Percentiles rank a stretch among this genome's conserved stretches.
These are phyloP conservation scores for Cladophialophora exuberans DNA, from an alignment of 2,329 filamentous ascomycete species.

Conservation along the genomic window DNA sequence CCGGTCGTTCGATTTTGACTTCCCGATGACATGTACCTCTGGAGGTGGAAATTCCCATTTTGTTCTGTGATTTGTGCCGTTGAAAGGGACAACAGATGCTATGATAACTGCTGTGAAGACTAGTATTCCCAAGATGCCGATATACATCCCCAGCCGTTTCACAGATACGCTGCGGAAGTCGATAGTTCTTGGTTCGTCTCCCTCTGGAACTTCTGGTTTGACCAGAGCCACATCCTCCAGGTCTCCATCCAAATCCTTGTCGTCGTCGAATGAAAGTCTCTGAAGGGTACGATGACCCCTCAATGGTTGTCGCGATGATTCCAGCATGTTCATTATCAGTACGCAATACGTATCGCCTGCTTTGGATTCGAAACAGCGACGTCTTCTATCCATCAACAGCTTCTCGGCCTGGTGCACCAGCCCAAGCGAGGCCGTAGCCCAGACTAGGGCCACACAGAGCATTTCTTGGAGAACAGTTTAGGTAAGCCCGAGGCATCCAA, in stretches of 20 bases:
- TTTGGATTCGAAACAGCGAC: background rate
- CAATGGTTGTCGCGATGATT: background rate
- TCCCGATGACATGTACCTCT: background rate
- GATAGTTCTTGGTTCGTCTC: background rate
- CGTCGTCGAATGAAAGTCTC: background rate
- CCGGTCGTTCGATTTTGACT: constrained; percentile 5
- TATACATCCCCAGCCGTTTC: background rate
- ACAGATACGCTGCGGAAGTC: background rate
- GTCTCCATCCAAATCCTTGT: background rate
- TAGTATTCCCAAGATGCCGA: background rate
- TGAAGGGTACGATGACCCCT: background rate
- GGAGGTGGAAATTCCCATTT: constrained; percentile 7
- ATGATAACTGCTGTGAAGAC: constrained; percentile 3
- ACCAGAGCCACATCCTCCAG: background rate
- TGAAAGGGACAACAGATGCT: constrained; percentile 6
- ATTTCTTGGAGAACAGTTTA: background rate
- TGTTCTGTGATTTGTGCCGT: background rate
- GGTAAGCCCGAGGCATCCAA: background rate
- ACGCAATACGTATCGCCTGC: background rate
- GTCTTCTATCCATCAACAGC: background rate
- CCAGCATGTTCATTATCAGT: background rate
- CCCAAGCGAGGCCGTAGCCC: too few species aligned
- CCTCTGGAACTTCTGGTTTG: background rate
- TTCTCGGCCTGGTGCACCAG: background rate
- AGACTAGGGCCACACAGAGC: background rate